Conservation (phyloP, 2,329 filamentous ascomycete genomes). For the Diplodia sapinea region DNA sequence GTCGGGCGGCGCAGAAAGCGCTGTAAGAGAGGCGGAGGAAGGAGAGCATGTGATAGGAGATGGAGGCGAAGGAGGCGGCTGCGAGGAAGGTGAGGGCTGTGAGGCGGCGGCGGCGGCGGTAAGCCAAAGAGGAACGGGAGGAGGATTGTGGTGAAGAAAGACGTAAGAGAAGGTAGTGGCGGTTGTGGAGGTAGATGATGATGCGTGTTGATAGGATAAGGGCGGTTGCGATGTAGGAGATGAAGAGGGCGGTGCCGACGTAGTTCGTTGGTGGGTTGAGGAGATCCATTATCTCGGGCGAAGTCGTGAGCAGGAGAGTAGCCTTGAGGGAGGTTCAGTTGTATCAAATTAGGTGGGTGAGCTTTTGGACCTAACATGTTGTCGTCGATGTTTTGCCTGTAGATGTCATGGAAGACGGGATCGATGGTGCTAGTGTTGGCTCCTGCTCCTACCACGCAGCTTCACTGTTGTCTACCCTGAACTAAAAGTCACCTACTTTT, state of each 20-base stretch:
- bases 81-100: slow-evolving; percentile 39
- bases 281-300: slow-evolving; percentile 24
- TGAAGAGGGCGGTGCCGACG: slow-evolving; percentile 41
- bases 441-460: neutral
- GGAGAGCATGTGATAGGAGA: slow-evolving; percentile 43
- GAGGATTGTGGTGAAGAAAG: too few relatives aligned
- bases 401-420: neutral
- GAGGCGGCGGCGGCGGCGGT: slow-evolving; percentile 34
- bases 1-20: neutral
- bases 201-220: slow-evolving; percentile 38
- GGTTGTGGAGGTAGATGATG: slow-evolving; percentile 35
- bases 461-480: neutral
- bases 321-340: too few relatives aligned
- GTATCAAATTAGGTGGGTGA: too few relatives aligned
- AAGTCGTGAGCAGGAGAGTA: neutral
- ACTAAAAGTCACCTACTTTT: neutral
- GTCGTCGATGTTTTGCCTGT: too few relatives aligned
- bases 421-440: neutral
- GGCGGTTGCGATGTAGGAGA: slow-evolving; percentile 41
- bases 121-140: neutral
- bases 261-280: slow-evolving; percentile 41
- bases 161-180: neutral
- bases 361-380: too few relatives aligned
- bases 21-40: slow-evolving; percentile 40
- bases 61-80: slow-evolving; percentile 39